These are phyloP conservation scores for Hibiscus trionum DNA, from an alignment of 345 rosid genomes.

Conservation along the genomic window DNA sequence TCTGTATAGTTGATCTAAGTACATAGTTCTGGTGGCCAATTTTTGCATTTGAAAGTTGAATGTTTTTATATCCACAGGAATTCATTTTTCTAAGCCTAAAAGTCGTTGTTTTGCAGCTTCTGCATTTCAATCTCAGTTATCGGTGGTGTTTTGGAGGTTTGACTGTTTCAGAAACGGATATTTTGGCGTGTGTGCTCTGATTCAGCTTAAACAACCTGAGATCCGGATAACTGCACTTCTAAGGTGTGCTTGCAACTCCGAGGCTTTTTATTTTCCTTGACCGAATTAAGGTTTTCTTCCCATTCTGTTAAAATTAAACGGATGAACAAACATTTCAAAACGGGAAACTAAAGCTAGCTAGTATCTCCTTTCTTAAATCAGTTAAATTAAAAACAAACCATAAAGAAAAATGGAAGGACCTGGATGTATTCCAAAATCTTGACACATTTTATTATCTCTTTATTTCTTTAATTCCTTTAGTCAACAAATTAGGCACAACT, in stretches of 20 bases:
- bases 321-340: neutral
- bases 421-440: neutral
- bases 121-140: slow-evolving; percentile 6
- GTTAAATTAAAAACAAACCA: neutral
- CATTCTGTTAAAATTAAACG: neutral
- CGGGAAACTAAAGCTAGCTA: neutral
- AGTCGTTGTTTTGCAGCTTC: neutral
- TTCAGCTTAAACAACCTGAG: slow-evolving; percentile 10
- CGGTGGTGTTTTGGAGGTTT: neutral
- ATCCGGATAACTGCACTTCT: slow-evolving; percentile 10
- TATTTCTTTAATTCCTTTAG: neutral
- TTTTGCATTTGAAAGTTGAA: neutral
- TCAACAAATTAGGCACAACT: neutral
- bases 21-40: neutral
- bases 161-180: neutral
- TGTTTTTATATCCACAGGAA: too few species aligned
- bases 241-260: neutral
- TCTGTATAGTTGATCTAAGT: neutral
- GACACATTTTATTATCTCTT: neutral
- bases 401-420: neutral
- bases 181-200: neutral
- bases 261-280: neutral
- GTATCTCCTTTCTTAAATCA: neutral
- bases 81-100: neutral
- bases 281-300: neutral